These are phyloP conservation scores for Aspergillus floridensis DNA, from an alignment of 2,329 filamentous ascomycete species.

Conservation along the genomic window DNA sequence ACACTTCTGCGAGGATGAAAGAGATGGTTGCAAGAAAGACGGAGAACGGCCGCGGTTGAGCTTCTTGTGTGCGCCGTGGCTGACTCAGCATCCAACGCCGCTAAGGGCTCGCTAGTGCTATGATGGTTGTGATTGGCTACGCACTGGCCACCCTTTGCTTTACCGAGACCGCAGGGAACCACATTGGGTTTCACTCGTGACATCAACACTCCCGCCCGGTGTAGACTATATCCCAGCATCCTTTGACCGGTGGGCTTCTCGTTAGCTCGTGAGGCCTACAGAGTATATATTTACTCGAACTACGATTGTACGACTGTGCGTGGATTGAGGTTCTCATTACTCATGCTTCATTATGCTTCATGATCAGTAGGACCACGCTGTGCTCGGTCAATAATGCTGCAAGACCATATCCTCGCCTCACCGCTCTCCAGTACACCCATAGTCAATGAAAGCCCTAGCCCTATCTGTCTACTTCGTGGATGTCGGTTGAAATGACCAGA, in stretches of 20 bases:
- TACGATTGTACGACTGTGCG: background rate
- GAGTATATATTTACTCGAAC: too few relatives aligned
- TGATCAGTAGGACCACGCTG: background rate
- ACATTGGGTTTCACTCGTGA: slow-evolving; percentile 1
- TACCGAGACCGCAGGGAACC: slow-evolving; percentile 22
- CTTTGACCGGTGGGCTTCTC: too few relatives aligned
- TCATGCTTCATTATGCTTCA: slow-evolving; percentile 6
- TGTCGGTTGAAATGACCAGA: background rate
- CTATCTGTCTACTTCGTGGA: slow-evolving; percentile 4
- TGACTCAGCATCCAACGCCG: slow-evolving; percentile 35
- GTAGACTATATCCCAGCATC: slow-evolving; percentile 6
- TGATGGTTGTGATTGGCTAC: slow-evolving; percentile 16
- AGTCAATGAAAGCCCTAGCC: slow-evolving; percentile 10
- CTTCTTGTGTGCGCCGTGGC: slow-evolving; percentile 42
- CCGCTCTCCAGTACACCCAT: background rate
- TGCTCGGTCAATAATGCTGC: background rate
- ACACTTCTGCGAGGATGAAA: slow-evolving; percentile 47
- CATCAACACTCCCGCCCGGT: slow-evolving; percentile 9
- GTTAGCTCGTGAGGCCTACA: too few relatives aligned
- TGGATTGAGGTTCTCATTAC: background rate
- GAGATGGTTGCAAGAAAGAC: slow-evolving; percentile 44
- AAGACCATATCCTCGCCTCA: background rate
- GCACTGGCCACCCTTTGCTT: slow-evolving; percentile 7
- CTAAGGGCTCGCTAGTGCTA: slow-evolving; percentile 32
- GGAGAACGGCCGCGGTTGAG: slow-evolving; percentile 30